Base-by-base conservation (phyloP, 129 eudicot species). In the Ambrosia artemisiifolia region DNA sequence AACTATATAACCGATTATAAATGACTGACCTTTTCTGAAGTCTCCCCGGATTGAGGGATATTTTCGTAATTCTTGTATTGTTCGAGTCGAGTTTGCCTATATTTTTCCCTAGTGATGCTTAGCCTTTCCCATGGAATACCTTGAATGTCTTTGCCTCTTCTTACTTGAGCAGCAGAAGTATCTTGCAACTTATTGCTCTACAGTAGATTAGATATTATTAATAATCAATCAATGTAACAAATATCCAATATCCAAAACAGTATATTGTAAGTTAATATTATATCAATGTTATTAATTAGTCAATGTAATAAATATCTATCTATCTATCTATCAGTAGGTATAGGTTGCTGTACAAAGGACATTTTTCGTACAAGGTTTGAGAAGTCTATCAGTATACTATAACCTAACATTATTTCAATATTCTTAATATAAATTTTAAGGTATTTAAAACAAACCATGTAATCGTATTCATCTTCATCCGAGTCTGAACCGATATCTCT, bases 121-220 rank as follows among this genome's bases (percentile, higher is more conserved):
- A 88, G 87, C 71, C 87, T 79, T 40, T 88, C 96, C 97, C 97
- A 91, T 1, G 96, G 96, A 18, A 91, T 91, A 63, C 97, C 97
- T 81, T 91, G 97, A 66, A 91, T 86, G 63, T 91, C 97, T 78
- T 82, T 83, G 54, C 97, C 97, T 50, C 65, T 71, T 84, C 93
- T 82, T 42, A 91, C 97, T 68, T 88, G 88, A 65, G 93, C 87
- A 16, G 97, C 91, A n/a, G 96, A 72, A 30, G 96, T 91, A 73
- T 88, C 93, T 48, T 81, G 80, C 80, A 79, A 61, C 46, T 67
- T 83, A 59, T 77, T 79, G 72, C 77, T 80, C 97, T 91, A 57
- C 68, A 64, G 12, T 9, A 68, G 38, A 64, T 11, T 61, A 51
- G 47, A 72, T 60, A 30, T 57, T 38, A 11, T 51, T 28, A 59